Evolutionary conservation across 2,329 filamentous ascomycete genomes (phyloP).

Genomic region (Rugonectria rugulosa): DNA sequence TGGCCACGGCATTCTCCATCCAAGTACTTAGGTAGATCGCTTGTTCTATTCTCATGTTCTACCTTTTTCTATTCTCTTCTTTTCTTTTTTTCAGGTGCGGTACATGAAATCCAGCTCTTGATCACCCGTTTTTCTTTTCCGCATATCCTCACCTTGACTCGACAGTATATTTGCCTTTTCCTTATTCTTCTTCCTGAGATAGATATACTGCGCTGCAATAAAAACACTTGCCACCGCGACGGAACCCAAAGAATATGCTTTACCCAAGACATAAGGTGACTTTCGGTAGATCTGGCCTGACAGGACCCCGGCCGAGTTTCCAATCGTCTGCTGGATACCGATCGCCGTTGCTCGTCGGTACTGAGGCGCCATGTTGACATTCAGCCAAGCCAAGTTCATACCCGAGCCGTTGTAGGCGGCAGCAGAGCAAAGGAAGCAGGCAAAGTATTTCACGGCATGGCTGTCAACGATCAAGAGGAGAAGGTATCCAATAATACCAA

Average conservation of each 20-base stretch:
- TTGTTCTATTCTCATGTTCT: no score
- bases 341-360: slow-evolving; percentile 52
- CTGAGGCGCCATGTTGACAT: slow-evolving; percentile 51
- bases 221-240: neutral
- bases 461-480: slow-evolving; percentile 55
- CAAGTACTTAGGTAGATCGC: no score
- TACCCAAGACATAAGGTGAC: slow-evolving; percentile 28
- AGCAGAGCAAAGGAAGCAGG: slow-evolving; percentile 53
- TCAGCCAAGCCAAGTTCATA: slow-evolving; percentile 53
- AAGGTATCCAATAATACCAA: slow-evolving; percentile 53
- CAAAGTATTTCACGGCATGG: slow-evolving; percentile 57
- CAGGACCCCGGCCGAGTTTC: slow-evolving; percentile 45
- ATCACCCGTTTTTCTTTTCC: neutral
- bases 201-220: neutral
- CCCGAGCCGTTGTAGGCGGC: slow-evolving; percentile 55
- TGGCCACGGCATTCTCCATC: no score
- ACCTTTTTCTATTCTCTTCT: neutral
- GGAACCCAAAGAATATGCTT: slow-evolving; percentile 1
- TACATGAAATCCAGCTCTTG: slow-evolving; percentile 1
- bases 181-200: neutral
- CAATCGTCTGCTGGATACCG: slow-evolving; percentile 50
- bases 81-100: neutral
- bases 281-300: slow-evolving; percentile 43
- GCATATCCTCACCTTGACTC: neutral
- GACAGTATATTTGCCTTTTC: slow-evolving; percentile 1